Conservation (phyloP, 148 eudicot species). For the Arctostaphylos glauca region DNA sequence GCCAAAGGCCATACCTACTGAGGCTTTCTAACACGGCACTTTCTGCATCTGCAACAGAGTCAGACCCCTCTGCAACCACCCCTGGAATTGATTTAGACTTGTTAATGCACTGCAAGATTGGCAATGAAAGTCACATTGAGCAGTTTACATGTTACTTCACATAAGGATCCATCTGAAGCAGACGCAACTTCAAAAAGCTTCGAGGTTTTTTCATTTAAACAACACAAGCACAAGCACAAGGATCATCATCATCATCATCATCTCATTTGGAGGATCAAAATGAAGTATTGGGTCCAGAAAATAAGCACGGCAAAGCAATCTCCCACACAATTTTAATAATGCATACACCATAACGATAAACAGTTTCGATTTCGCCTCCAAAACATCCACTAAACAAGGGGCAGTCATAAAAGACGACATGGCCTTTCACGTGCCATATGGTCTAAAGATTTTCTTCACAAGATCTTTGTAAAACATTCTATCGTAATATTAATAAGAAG, state of each 20-base stretch:
- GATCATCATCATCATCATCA: not conserved
- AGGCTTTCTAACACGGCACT: conserved; percentile 74
- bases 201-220: no score
- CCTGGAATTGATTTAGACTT: conserved; percentile 46
- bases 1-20: conserved; percentile 55
- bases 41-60: conserved; percentile 73
- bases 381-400: not conserved
- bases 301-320: not conserved
- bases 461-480: not conserved
- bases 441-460: not conserved
- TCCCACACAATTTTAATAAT: not conserved
- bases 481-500: no score
- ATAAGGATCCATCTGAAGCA: not conserved
- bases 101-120: conserved; percentile 30
- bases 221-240: not conserved
- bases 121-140: conserved; percentile 16
- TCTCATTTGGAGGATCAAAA: not conserved
- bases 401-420: not conserved
- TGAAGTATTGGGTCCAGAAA: not conserved
- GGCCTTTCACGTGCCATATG: not conserved
- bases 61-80: conserved; percentile 63
- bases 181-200: not conserved
- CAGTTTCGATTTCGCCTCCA: not conserved
- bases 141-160: not conserved
- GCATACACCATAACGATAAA: not conserved